Percentiles rank a stretch among this genome's conserved stretches.
Evolutionary conservation across 1,139 yeast genomes (phyloP).

Genomic region (Hanseniaspora sp.): DNA sequence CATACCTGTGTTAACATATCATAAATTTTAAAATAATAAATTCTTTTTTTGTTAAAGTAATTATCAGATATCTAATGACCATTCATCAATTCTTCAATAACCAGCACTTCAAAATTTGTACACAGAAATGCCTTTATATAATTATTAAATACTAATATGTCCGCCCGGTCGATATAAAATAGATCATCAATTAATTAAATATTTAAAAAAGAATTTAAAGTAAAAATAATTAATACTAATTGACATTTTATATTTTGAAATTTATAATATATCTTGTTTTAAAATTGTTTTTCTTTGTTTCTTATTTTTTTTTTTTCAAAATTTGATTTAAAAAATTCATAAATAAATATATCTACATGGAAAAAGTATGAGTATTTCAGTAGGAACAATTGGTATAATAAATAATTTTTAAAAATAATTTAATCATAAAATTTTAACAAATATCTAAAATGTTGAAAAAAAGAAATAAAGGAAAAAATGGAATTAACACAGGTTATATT

Average conservation of each 20-base stretch:
- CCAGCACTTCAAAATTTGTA: constrained; percentile 30
- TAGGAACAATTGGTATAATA: constrained; percentile 33
- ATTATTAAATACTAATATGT: constrained; percentile 29
- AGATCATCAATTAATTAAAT: constrained; percentile 25
- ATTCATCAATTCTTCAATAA: constrained; percentile 31
- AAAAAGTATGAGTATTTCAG: constrained; percentile 22
- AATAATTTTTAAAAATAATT: constrained; percentile 17
- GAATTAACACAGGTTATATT: not conserved
- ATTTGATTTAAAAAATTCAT: not conserved
- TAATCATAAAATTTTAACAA: constrained; percentile 12
- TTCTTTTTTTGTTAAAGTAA: not conserved
- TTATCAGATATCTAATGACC: constrained; percentile 33
- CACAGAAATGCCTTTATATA: constrained; percentile 26
- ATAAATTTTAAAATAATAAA: not conserved
- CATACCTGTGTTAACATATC: not conserved
- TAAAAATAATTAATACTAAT: constrained; percentile 2
- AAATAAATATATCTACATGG: constrained; percentile 11
- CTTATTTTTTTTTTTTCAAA: too few species aligned
- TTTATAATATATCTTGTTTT: constrained; percentile 3
- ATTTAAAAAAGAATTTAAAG: not conserved
- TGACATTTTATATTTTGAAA: not conserved
- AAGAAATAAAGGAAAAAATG: not conserved
- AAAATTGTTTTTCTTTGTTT: not conserved
- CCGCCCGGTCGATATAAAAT: constrained; percentile 34
- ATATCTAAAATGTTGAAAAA: not conserved